Evolutionary conservation across 2,329 filamentous ascomycete genomes (phyloP).

Genomic region (Phialophora tarda): DNA sequence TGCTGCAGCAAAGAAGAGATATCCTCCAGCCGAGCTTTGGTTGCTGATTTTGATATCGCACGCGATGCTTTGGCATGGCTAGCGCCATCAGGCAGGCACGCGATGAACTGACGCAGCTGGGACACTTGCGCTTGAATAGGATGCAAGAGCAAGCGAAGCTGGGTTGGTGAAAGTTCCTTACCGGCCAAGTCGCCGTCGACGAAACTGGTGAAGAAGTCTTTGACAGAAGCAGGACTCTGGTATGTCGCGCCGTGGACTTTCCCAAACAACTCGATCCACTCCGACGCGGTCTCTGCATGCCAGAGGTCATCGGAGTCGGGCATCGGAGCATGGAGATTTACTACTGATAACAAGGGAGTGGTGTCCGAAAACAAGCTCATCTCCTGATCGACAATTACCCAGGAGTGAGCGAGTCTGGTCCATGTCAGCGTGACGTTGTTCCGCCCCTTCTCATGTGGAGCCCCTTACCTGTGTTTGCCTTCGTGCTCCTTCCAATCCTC

Average conservation of each 20-base stretch:
- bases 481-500: slow-evolving; percentile 69
- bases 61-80: slow-evolving; percentile 47
- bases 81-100: slow-evolving; percentile 64
- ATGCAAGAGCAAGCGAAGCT: slow-evolving; percentile 70
- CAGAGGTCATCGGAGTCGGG: slow-evolving; percentile 68
- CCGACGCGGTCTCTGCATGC: slow-evolving; percentile 62
- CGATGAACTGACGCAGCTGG: slow-evolving; percentile 68
- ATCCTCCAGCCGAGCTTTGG: slow-evolving; percentile 66
- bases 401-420: slow-evolving; percentile 71
- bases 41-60: slow-evolving; percentile 64
- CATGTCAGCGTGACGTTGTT: slow-evolving; percentile 20
- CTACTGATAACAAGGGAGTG: slow-evolving; percentile 67
- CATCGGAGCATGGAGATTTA: slow-evolving; percentile 68
- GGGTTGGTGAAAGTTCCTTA: slow-evolving; percentile 57
- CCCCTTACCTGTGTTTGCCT: slow-evolving; percentile 63
- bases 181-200: slow-evolving; percentile 65
- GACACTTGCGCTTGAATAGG: slow-evolving; percentile 69
- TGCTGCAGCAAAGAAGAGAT: slow-evolving; percentile 67
- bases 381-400: slow-evolving; percentile 76
- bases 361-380: slow-evolving; percentile 70
- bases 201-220: slow-evolving; percentile 71
- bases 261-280: slow-evolving; percentile 67
- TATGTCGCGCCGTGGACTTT: slow-evolving; percentile 62
- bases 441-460: slow-evolving; percentile 5
- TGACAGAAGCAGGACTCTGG: slow-evolving; percentile 55